A percentile compares a stretch with the other conserved stretches of the same genome.
Evolutionary conservation across 129 eudicot genomes (phyloP).

Genomic region (Tagetes erecta): DNA sequence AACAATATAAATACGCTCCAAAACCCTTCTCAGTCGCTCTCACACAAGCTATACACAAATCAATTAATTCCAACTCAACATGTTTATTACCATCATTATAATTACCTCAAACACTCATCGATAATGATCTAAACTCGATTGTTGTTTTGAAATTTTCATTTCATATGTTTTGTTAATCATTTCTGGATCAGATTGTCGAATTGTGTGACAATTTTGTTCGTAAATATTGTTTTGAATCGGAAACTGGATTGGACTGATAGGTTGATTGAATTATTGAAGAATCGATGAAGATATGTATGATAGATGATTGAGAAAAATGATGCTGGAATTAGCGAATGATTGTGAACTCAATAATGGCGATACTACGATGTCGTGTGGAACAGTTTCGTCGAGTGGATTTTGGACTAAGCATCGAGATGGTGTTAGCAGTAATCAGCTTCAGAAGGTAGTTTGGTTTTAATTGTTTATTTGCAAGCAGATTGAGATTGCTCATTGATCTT

Average conservation of each 20-base stretch:
- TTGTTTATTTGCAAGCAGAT: slow-evolving; percentile 9
- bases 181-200: slow-evolving; percentile 26
- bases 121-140: slow-evolving; percentile 22
- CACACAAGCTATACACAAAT: slow-evolving; percentile 30
- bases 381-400: slow-evolving; percentile 55
- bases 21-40: slow-evolving; percentile 46
- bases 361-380: slow-evolving; percentile 49
- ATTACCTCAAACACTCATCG: slow-evolving; percentile 26
- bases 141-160: too few relatives aligned
- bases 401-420: slow-evolving; percentile 81
- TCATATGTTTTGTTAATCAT: background rate
- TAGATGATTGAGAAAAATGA: slow-evolving; percentile 43
- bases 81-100: background rate
- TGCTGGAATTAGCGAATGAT: slow-evolving; percentile 68
- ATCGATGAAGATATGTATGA: slow-evolving; percentile 29
- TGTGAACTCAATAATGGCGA: slow-evolving; percentile 42
- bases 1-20: slow-evolving; percentile 40
- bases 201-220: slow-evolving; percentile 22
- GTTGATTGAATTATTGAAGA: background rate
- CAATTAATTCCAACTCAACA: slow-evolving; percentile 17
- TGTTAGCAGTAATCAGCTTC: slow-evolving; percentile 76
- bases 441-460: slow-evolving; percentile 59
- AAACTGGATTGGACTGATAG: slow-evolving; percentile 24
- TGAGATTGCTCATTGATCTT: background rate
- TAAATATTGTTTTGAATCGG: slow-evolving; percentile 17